These are phyloP conservation scores for Lablab purpureus DNA, from an alignment of 306 rosid genomes.

Conservation along the genomic window DNA sequence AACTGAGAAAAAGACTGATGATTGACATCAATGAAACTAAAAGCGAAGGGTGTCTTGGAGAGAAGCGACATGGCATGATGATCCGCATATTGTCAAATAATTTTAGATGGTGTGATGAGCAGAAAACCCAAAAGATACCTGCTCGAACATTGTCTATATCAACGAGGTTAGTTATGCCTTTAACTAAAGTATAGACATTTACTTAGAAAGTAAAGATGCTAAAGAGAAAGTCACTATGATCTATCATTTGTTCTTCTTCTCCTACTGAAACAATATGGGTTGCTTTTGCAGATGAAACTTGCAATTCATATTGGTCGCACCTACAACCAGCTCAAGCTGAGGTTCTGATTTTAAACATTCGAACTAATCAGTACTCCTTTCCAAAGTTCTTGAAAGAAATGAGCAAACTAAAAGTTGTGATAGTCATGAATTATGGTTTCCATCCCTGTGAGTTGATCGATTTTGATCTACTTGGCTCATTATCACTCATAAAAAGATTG, in stretches of 20 bases:
- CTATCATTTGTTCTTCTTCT: background rate
- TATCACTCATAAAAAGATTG: conserved; percentile 52
- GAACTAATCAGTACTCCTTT: conserved; percentile 43
- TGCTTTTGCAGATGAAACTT: conserved; percentile 58
- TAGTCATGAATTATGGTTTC: conserved; percentile 50
- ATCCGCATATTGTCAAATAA: too few species aligned
- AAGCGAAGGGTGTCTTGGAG: conserved; percentile 38
- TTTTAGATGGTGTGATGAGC: too few species aligned
- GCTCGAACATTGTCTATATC: conserved; percentile 60
- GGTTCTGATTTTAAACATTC: conserved; percentile 61
- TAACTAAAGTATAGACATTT: background rate
- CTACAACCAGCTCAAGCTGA: conserved; percentile 42
- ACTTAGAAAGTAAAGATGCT: background rate
- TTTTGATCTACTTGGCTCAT: conserved; percentile 41
- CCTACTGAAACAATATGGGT: background rate
- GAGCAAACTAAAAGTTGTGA: conserved; percentile 58
- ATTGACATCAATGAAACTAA: conserved; percentile 45
- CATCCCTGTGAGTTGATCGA: conserved; percentile 46
- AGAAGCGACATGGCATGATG: conserved; percentile 30
- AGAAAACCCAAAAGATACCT: conserved; percentile 28
- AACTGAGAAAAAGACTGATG: conserved; percentile 53
- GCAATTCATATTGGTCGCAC: conserved; percentile 44
- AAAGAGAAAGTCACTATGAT: background rate
- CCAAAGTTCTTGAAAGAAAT: conserved; percentile 48
- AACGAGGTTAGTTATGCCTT: conserved; percentile 57